Conservation (phyloP, 148 eudicot species). For the Polygonum maritimum region DNA sequence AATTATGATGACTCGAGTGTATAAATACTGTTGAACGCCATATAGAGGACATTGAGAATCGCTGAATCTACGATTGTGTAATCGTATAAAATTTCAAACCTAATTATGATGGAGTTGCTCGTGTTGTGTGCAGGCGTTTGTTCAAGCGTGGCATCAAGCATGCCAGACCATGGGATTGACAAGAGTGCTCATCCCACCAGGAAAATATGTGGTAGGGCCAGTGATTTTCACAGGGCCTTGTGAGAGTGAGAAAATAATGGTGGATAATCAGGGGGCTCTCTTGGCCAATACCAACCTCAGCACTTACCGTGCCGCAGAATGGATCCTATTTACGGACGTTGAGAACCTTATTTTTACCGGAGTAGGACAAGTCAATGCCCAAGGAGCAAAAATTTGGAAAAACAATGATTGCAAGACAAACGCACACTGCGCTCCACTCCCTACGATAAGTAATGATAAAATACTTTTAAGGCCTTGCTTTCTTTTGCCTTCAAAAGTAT, state of each 20-base stretch:
- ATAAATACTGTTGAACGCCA: no score
- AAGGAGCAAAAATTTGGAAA: slow-evolving; percentile 24
- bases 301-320: slow-evolving; percentile 23
- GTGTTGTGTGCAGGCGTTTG: slow-evolving; percentile 23
- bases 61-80: no score
- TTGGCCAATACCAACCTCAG: slow-evolving; percentile 24
- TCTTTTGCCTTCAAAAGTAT: no score
- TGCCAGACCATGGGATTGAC: slow-evolving; percentile 30
- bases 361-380: slow-evolving; percentile 27
- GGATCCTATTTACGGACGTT: slow-evolving; percentile 22
- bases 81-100: no score
- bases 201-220: slow-evolving; percentile 31
- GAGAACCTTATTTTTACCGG: slow-evolving; percentile 26
- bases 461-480: no score
- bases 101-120: neutral
- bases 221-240: slow-evolving; percentile 52
- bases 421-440: slow-evolving; percentile 17
- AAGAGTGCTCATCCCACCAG: slow-evolving; percentile 39
- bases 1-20: no score
- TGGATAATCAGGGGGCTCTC: slow-evolving; percentile 44
- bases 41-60: no score
- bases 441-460: slow-evolving; percentile 21
- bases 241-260: slow-evolving; percentile 13
- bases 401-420: slow-evolving; percentile 22
- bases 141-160: slow-evolving; percentile 45